Conservation (phyloP, 2,329 filamentous ascomycete genomes). For the Xylaria multiplex region DNA sequence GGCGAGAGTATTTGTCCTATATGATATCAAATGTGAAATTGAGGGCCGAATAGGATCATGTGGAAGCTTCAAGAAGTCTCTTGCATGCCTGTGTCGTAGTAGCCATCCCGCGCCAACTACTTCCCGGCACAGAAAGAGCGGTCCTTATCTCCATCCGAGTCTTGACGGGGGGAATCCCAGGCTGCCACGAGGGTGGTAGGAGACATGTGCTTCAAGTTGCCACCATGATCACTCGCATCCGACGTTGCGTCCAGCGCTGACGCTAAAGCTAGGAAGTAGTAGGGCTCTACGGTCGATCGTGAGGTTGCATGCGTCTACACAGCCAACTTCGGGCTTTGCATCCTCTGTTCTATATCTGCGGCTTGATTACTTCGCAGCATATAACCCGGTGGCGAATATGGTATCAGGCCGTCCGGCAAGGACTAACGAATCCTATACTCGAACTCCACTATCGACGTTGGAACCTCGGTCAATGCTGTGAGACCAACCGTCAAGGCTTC, state of each 20-base stretch:
- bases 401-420: not conserved
- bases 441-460: not conserved
- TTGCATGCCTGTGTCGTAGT: not conserved
- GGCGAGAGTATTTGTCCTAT: constrained; percentile 12
- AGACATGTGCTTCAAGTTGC: constrained; percentile 1
- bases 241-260: not conserved
- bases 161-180: not conserved
- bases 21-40: constrained; percentile 1
- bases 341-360: not conserved
- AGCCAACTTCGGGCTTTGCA: not conserved
- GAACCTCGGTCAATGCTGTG: not conserved
- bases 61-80: constrained; percentile 1
- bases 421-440: not conserved
- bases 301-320: not conserved
- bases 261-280: not conserved
- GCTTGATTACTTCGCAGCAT: constrained; percentile 4
- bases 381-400: constrained; percentile 20
- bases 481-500: constrained; percentile 1
- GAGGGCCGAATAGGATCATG: constrained; percentile 22
- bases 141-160: constrained; percentile 14
- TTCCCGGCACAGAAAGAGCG: not conserved
- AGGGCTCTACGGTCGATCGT: constrained; percentile 10
- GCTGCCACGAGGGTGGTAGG: not conserved
- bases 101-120: not conserved
- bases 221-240: constrained; percentile 1